Conservation (phyloP, 257 asterid species). For the Gardenia jasminoides region DNA sequence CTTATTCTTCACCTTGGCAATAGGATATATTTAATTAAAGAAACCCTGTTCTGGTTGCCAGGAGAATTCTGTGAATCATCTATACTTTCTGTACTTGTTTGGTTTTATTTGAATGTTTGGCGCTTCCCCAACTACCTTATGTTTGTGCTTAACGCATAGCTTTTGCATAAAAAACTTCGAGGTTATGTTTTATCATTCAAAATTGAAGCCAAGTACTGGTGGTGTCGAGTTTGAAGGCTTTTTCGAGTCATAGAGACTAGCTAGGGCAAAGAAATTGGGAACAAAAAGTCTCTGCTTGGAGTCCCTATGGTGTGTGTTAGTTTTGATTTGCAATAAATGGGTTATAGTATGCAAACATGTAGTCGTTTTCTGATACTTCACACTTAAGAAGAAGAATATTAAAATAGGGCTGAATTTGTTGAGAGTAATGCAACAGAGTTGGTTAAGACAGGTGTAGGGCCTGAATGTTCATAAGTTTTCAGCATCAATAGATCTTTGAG, state of each 20-base stretch:
- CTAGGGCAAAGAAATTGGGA: neutral
- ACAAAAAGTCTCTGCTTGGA: too few relatives aligned
- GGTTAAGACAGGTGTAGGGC: neutral
- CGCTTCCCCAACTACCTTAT: neutral
- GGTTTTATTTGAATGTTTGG: neutral
- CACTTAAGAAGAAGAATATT: too few relatives aligned
- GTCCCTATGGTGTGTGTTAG: too few relatives aligned
- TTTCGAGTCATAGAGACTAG: neutral
- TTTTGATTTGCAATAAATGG: too few relatives aligned
- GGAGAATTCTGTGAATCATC: neutral
- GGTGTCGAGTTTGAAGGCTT: neutral
- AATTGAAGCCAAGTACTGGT: neutral
- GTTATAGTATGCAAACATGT: too few relatives aligned
- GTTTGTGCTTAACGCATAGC: neutral
- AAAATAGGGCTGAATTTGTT: neutral
- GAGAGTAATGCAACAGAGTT: neutral
- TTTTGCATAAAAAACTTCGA: neutral
- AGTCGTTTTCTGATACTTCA: too few relatives aligned
- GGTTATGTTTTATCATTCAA: neutral
- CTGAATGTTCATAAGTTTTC: neutral
- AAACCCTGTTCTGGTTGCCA: neutral
- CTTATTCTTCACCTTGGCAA: neutral
- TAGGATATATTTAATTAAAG: neutral
- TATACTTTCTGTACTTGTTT: neutral
- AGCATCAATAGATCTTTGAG: neutral